Percentiles rank a stretch among this genome's conserved stretches.
These are phyloP conservation scores for Oryza rufipogon DNA, from an alignment of 176 grass and related monocot genomes.

Conservation along the genomic window DNA sequence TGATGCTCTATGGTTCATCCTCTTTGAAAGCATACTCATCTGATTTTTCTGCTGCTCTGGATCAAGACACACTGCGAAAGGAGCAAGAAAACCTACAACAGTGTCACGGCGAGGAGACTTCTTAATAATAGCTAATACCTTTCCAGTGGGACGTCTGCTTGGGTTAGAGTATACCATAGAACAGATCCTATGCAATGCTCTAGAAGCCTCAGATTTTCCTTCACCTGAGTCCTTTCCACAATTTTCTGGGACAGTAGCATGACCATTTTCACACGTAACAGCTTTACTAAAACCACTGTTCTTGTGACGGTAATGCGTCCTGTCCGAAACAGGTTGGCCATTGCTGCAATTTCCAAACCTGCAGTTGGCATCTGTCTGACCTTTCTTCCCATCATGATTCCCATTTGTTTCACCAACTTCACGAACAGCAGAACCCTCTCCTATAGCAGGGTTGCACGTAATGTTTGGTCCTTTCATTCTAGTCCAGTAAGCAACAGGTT, in stretches of 20 bases:
- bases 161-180: slow-evolving; percentile 68
- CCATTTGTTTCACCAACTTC: slow-evolving; percentile 56
- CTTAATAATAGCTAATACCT: slow-evolving; percentile 78
- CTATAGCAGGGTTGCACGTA: slow-evolving; percentile 45
- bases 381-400: slow-evolving; percentile 43
- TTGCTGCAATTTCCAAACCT: slow-evolving; percentile 46
- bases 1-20: slow-evolving; percentile 48
- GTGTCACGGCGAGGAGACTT: slow-evolving; percentile 69
- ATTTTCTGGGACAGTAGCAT: slow-evolving; percentile 48
- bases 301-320: slow-evolving; percentile 57
- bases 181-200: slow-evolving; percentile 70
- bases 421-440: slow-evolving; percentile 43
- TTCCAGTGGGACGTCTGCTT: slow-evolving; percentile 80
- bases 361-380: slow-evolving; percentile 45
- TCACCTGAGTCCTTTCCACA: slow-evolving; percentile 30
- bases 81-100: slow-evolving; percentile 83
- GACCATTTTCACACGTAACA: slow-evolving; percentile 60
- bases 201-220: slow-evolving; percentile 55
- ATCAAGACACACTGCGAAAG: slow-evolving; percentile 52
- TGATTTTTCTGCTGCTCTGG: slow-evolving; percentile 52
- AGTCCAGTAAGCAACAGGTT: slow-evolving; percentile 75
- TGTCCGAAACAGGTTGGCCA: slow-evolving; percentile 38
- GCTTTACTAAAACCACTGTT: slow-evolving; percentile 76
- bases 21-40: slow-evolving; percentile 39
- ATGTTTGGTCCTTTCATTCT: slow-evolving; percentile 74